Evolutionary conservation across 2,329 filamentous ascomycete genomes (phyloP), one percentile per base, ranked within the genome.

Genomic region (Cladosporium sp.): DNA sequence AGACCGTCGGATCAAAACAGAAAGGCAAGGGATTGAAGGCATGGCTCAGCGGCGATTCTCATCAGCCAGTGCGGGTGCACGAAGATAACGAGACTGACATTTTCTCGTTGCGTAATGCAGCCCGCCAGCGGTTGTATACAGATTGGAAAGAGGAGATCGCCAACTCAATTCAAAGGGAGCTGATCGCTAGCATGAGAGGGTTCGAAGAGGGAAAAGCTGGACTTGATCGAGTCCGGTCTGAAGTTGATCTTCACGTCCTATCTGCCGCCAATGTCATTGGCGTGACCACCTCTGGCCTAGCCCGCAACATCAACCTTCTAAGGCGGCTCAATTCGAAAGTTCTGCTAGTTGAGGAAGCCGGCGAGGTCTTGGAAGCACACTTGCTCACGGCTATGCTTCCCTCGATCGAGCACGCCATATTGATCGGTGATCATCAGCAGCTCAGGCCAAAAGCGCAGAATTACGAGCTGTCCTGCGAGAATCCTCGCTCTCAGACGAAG

Each of bases 301-400:
- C 82, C 0, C 67, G 70, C 16, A 75, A 79, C 13, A 64, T 81
- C 0, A 65, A 72, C 0, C 58, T 79, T 1, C 68, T 86, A 0
- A 71, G 74, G 7, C 71, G 72, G 8, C 54, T 84, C 1, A 61
- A 67, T 5, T 69, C 71, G 32, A 84, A 84, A 54, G 76, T 85
- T 0, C 64, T 87, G n/a, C 63, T 87, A 1, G 85, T 81, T 43
- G 84, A 87, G 61, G 84, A 87, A 59, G 84, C 84, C 1, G 84
- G 77, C 0, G 83, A 87, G 57, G 80, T 87, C 0, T 70, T 86
- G 42, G 84, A 87, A 61, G 72, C 80, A 0, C 83, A 87, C 55
- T 69, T 79, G 2, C 60, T 86, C 1, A 79, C 80, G 0, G 75
- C 82, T 0, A 64, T 86, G 3, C 67, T 85, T 0, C 82, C 82